Percentiles rank a stretch among this genome's conserved stretches.
phyloP scores from a whole-genome alignment of 352 stramenopile species.

The Pythium diclinum region DNA sequence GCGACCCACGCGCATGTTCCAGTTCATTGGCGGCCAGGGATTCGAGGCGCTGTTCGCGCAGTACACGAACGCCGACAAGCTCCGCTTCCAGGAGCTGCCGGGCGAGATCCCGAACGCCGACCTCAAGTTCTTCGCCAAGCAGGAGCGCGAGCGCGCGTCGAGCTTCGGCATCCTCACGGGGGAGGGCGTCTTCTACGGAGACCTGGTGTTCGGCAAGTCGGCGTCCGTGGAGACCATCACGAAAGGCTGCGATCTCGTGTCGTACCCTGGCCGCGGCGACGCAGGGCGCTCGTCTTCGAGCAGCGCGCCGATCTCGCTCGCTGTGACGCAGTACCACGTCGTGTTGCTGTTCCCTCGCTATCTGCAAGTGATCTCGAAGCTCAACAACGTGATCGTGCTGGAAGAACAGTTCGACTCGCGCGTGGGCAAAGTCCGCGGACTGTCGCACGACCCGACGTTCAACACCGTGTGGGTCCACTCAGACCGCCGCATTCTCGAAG shows the following conservation, averaged over 20 bases:
- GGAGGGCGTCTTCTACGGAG: conserved; percentile 88
- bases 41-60: conserved; percentile 85
- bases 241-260: conserved; percentile 68
- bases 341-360: conserved; percentile 82
- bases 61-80: conserved; percentile 75
- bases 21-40: conserved; percentile 80
- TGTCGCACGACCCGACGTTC: conserved; percentile 70
- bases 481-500: conserved; percentile 72
- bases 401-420: conserved; percentile 80
- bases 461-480: conserved; percentile 86
- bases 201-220: conserved; percentile 68
- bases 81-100: conserved; percentile 89
- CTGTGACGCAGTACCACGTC: conserved; percentile 91
- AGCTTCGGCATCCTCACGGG: conserved; percentile 90
- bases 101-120: conserved; percentile 82
- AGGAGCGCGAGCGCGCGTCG: conserved; percentile 75
- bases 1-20: conserved; percentile 88
- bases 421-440: conserved; percentile 63
- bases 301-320: conserved; percentile 76
- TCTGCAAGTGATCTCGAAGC: conserved; percentile 84
- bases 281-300: conserved; percentile 29
- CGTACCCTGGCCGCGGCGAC: conserved; percentile 47
- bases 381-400: conserved; percentile 84
- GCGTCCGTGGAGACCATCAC: conserved; percentile 81
- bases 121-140: conserved; percentile 73